Percentiles rank a stretch among this genome's conserved stretches.
These are phyloP conservation scores for Arthroderma sp. DNA, from an alignment of 2,329 filamentous ascomycete genomes.

Conservation along the genomic window DNA sequence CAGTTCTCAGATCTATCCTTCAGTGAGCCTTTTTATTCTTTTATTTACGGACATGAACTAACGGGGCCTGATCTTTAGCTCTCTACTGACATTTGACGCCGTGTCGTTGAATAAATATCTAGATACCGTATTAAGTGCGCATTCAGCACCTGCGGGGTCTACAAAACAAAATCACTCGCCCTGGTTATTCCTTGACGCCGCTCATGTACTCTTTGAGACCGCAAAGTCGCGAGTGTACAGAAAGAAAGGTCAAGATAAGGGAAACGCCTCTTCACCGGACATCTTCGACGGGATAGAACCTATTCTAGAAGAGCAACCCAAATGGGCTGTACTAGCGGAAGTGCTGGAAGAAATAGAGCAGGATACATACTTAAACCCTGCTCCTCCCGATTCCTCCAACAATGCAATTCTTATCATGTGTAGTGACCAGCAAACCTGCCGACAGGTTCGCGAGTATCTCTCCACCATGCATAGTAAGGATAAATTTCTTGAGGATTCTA, in stretches of 20 bases:
- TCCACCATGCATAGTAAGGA: slow-evolving; percentile 60
- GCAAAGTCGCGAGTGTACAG: slow-evolving; percentile 81
- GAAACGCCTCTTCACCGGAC: slow-evolving; percentile 20
- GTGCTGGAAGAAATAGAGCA: slow-evolving; percentile 87
- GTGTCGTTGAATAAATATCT: slow-evolving; percentile 87
- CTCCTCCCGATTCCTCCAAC: slow-evolving; percentile 67
- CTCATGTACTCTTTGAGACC: slow-evolving; percentile 84
- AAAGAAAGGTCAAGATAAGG: slow-evolving; percentile 48
- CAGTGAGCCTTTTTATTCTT: slow-evolving; percentile 40
- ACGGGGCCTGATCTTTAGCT: slow-evolving; percentile 24
- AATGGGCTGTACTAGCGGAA: slow-evolving; percentile 82
- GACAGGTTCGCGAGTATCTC: slow-evolving; percentile 80
- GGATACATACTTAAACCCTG: slow-evolving; percentile 73
- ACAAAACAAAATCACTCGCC: slow-evolving; percentile 82
- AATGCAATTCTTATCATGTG: slow-evolving; percentile 96
- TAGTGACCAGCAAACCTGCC: slow-evolving; percentile 70
- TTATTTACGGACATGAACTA: neutral
- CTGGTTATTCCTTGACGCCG: slow-evolving; percentile 91
- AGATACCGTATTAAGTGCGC: slow-evolving; percentile 84
- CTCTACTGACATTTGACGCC: slow-evolving; percentile 71
- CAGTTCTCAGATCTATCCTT: slow-evolving; percentile 69
- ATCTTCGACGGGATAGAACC: slow-evolving; percentile 49
- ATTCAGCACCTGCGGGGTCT: slow-evolving; percentile 76
- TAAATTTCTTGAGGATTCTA: slow-evolving; percentile 20
- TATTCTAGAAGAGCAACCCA: slow-evolving; percentile 85